A percentile compares a stretch with the other conserved stretches of the same genome.
phyloP scores from a whole-genome alignment of 306 rosid genomes.

The Elaeagnus macrophylla region DNA sequence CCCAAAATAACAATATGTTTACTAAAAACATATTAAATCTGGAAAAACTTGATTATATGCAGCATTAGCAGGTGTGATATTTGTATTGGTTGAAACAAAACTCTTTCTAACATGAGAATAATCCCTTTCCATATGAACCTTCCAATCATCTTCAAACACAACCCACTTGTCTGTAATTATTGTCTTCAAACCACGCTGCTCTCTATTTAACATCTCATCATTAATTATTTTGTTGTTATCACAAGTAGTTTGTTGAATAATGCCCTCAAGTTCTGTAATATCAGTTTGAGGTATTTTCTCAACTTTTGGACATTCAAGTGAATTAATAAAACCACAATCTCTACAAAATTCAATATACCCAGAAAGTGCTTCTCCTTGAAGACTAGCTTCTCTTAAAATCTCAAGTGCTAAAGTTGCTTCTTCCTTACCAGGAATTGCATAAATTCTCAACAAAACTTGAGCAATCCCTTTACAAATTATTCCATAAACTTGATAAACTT shows the following conservation, averaged over 20 bases:
- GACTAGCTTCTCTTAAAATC: slow-evolving; percentile 41
- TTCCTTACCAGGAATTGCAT: slow-evolving; percentile 27
- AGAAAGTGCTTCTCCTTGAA: slow-evolving; percentile 41
- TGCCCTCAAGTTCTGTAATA: slow-evolving; percentile 40
- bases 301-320: slow-evolving; percentile 50
- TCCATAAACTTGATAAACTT: slow-evolving; percentile 53
- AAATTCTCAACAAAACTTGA: slow-evolving; percentile 33
- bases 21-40: no score
- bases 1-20: no score
- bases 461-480: slow-evolving; percentile 50
- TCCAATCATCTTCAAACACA: slow-evolving; percentile 47
- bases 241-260: slow-evolving; percentile 28
- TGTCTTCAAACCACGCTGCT: slow-evolving; percentile 28
- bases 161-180: slow-evolving; percentile 79
- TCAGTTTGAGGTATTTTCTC: slow-evolving; percentile 47
- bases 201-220: slow-evolving; percentile 5
- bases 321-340: slow-evolving; percentile 52
- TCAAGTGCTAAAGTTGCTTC: slow-evolving; percentile 46
- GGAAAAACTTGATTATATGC: no score
- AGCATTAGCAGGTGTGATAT: no score
- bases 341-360: slow-evolving; percentile 43
- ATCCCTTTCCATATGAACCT: neutral
- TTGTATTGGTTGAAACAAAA: no score
- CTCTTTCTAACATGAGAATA: no score
- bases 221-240: slow-evolving; percentile 5